Conservation (phyloP, 78 protist species). For the Emiliania huxleyi region DNA sequence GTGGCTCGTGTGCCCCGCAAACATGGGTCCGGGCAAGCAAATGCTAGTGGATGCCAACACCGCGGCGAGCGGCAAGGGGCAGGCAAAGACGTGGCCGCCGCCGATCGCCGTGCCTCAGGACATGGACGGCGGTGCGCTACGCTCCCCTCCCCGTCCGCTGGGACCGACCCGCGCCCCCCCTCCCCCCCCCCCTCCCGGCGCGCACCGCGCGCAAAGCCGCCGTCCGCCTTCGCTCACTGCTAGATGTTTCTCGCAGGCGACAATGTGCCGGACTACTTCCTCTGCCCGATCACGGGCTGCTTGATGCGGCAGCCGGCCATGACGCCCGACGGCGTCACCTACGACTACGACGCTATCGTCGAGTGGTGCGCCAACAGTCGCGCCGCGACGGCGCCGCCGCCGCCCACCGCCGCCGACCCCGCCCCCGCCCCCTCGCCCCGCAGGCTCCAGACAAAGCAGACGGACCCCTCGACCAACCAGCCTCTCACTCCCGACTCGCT, state of each 20-base stretch:
- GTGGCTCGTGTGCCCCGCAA: neutral
- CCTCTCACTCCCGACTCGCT: neutral
- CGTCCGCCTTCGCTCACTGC: no score
- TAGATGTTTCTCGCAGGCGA: no score
- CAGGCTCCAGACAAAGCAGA: neutral
- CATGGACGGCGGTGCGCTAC: neutral
- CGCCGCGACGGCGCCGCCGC: no score
- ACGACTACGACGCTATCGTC: neutral
- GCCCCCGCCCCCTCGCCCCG: no score
- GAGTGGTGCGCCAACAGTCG: no score
- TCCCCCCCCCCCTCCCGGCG: neutral
- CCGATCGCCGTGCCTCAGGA: neutral
- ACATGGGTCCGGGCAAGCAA: neutral
- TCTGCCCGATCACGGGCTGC: neutral
- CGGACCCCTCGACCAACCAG: constrained; percentile 14
- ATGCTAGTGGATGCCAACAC: constrained; percentile 1
- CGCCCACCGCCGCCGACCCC: no score
- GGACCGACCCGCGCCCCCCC: neutral
- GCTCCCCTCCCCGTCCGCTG: neutral
- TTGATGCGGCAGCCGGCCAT: constrained; percentile 6
- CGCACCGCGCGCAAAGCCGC: neutral
- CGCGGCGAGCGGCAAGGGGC: neutral
- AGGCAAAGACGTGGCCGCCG: neutral
- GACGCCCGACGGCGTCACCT: constrained; percentile 5
- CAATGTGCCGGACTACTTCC: neutral